These are phyloP conservation scores for Sugiyamaella paludigena DNA, from an alignment of 1,139 yeast species.

Conservation along the genomic window DNA sequence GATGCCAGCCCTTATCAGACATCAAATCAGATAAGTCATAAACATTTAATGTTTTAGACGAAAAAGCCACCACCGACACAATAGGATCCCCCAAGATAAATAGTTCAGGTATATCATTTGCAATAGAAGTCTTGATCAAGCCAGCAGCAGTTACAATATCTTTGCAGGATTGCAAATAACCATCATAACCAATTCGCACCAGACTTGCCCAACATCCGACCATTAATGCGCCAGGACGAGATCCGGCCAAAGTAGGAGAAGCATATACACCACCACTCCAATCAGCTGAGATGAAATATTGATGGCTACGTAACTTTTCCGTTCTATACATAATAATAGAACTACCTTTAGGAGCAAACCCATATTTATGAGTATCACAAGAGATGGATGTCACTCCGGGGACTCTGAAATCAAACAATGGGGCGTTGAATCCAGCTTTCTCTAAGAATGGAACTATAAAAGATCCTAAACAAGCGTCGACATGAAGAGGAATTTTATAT, in stretches of 20 bases:
- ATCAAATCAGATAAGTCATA: constrained; percentile 75
- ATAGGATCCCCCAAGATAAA: constrained; percentile 80
- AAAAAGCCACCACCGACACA: constrained; percentile 77
- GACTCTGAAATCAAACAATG: constrained; percentile 78
- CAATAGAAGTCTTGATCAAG: constrained; percentile 52
- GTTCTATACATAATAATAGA: constrained; percentile 86
- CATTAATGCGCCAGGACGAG: constrained; percentile 94
- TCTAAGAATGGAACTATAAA: constrained; percentile 81
- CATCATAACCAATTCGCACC: constrained; percentile 72
- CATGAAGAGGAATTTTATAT: constrained; percentile 78
- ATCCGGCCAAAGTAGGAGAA: constrained; percentile 94
- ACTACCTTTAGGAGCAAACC: constrained; percentile 97
- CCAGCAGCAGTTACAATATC: constrained; percentile 67
- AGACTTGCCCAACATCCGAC: constrained; percentile 98
- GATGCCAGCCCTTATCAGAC: constrained; percentile 79
- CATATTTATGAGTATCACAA: constrained; percentile 97
- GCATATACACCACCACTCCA: constrained; percentile 98
- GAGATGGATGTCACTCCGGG: constrained; percentile 97
- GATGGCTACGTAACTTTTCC: constrained; percentile 64
- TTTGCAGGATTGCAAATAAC: constrained; percentile 65
- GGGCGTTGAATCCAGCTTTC: constrained; percentile 55
- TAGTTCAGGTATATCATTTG: constrained; percentile 50
- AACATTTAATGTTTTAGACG: constrained; percentile 56
- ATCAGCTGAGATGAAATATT: constrained; percentile 76
- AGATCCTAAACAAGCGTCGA: constrained; percentile 94